These are phyloP conservation scores for Myrmaecium sp. DNA, from an alignment of 2,329 filamentous ascomycete species.

Conservation along the genomic window DNA sequence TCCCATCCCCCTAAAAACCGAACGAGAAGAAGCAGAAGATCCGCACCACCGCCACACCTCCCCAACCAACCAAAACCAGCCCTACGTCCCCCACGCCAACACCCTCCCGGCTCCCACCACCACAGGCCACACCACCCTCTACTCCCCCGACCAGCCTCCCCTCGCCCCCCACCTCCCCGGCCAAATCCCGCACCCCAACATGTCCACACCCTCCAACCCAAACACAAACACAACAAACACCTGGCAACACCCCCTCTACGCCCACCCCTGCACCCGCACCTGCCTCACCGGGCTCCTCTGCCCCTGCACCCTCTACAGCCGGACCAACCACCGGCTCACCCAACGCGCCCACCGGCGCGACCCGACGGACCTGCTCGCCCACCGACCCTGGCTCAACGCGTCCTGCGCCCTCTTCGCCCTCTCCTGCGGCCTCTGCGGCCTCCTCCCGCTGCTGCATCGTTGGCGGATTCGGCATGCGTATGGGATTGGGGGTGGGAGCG, in stretches of 20 bases:
- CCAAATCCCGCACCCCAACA: slow-evolving; percentile 25
- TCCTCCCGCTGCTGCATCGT: slow-evolving; percentile 21
- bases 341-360: slow-evolving; percentile 21
- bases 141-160: slow-evolving; percentile 24
- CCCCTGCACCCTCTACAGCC: slow-evolving; percentile 27
- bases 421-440: slow-evolving; percentile 17
- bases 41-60: slow-evolving; percentile 13
- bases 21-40: too few species aligned
- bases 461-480: slow-evolving; percentile 25
- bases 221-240: too few species aligned
- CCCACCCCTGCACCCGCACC: slow-evolving; percentile 22
- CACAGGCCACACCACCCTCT: slow-evolving; percentile 16
- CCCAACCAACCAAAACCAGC: slow-evolving; percentile 11
- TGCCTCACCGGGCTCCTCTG: slow-evolving; percentile 24
- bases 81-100: slow-evolving; percentile 6
- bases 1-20: too few species aligned
- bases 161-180: slow-evolving; percentile 23
- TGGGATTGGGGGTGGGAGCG: slow-evolving; percentile 24
- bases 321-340: slow-evolving; percentile 25
- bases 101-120: slow-evolving; percentile 22
- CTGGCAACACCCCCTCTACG: slow-evolving; percentile 18
- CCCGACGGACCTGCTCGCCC: slow-evolving; percentile 22
- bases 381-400: slow-evolving; percentile 20
- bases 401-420: slow-evolving; percentile 22
- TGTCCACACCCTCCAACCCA: too few species aligned